Evolutionary conservation across 2,329 filamentous ascomycete species (phyloP).

Genomic region (Exophiala bonariae): DNA sequence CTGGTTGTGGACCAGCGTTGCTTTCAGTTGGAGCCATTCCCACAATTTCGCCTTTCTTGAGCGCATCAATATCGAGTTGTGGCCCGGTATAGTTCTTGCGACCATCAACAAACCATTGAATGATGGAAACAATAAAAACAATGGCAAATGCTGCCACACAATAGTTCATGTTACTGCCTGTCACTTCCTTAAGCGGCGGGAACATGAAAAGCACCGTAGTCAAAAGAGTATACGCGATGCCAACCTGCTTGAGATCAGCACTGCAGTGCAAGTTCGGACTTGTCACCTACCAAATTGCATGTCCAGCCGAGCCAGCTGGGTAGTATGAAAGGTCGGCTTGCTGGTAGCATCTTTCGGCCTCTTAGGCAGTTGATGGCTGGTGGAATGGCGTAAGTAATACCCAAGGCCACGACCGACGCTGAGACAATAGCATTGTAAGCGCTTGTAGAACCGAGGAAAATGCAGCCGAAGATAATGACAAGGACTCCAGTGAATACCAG

Average conservation of each 20-base stretch:
- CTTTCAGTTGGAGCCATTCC: slow-evolving; percentile 18
- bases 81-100: slow-evolving; percentile 61
- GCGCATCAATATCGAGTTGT: slow-evolving; percentile 42
- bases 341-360: slow-evolving; percentile 65
- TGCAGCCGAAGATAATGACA: slow-evolving; percentile 67
- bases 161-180: slow-evolving; percentile 66
- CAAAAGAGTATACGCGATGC: slow-evolving; percentile 66
- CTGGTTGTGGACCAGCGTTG: slow-evolving; percentile 1
- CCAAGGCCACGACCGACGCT: slow-evolving; percentile 69
- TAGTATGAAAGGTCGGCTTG: slow-evolving; percentile 57
- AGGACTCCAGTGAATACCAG: slow-evolving; percentile 60
- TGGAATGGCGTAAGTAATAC: slow-evolving; percentile 73
- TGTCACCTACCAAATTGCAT: slow-evolving; percentile 51
- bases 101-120: slow-evolving; percentile 63
- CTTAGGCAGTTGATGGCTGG: slow-evolving; percentile 68
- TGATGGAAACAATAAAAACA: slow-evolving; percentile 56
- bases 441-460: slow-evolving; percentile 66
- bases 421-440: slow-evolving; percentile 73
- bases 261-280: neutral
- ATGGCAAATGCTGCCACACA: slow-evolving; percentile 57
- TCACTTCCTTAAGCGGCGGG: slow-evolving; percentile 66
- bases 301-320: slow-evolving; percentile 58
- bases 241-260: slow-evolving; percentile 38
- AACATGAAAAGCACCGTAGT: slow-evolving; percentile 76
- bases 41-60: slow-evolving; percentile 30